Evolutionary conservation across 139 green algal species (phyloP), one percentile per base, ranked within the genome.

Genomic region (Chlamydomonas sp.): DNA sequence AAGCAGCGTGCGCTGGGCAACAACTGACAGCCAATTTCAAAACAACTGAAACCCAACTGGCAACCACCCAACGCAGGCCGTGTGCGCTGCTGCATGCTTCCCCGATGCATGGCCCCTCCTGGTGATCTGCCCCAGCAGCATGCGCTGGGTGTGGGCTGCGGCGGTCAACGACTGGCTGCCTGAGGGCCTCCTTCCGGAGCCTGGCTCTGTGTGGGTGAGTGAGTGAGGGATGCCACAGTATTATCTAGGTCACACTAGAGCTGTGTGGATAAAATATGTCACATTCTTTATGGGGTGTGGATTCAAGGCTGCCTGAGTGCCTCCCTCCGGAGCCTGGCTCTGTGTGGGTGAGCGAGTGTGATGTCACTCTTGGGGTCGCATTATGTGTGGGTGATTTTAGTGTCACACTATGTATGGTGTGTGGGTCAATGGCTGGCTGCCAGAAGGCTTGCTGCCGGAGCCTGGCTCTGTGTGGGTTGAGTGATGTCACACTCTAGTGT

Each of bases 101-200:
- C 48, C 70, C 1, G 73, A 80, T 6, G 57, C 66, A 43, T 84
- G 72, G 76, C 82, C 82, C 6, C 69, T 88, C 72, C 76, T 88
- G 61, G 58, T 88, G 3, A 43, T 88, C 3, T 80, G 71, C 61
- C 82, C 82, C 22, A 67, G 79, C 1, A 60, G 37, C 3, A 58
- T 87, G 65, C 48, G 54, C 5, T 58, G 62, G 24, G 39, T 69
- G 24, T 77, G 72, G 64, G 33, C 37, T 13, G 43, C 20, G 16
- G 43, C 13, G 20, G 16, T 13, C 16, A 54, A 64, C 34, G 54
- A 64, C 54, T 64, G 54, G 54, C 54, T 64, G 54, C 54, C 54
- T 10, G 54, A 64, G 30, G 54, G 24, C 54, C 54, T 64, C 6
- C 24, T 64, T 10, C 54, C 54, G 8, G 54, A n/a, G n/a, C n/a